Evolutionary conservation across 345 rosid species (phyloP).

Genomic region (Cardamine chenopodiifolia): DNA sequence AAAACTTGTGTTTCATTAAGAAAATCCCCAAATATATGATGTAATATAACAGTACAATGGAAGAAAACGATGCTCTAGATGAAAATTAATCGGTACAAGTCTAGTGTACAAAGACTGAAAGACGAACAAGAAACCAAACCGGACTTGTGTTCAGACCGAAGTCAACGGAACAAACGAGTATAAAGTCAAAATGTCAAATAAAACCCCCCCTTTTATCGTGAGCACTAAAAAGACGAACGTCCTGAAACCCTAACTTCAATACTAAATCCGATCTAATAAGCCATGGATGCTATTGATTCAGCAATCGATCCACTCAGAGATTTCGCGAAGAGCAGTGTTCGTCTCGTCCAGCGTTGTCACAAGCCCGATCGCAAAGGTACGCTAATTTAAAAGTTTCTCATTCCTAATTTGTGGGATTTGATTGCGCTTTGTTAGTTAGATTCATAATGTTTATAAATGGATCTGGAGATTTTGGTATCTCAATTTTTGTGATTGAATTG

Average conservation of each 20-base stretch:
- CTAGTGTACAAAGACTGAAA: neutral
- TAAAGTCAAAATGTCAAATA: conserved; percentile 11
- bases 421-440: neutral
- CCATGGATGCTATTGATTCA: conserved; percentile 72
- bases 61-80: neutral
- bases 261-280: conserved; percentile 38
- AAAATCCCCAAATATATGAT: neutral
- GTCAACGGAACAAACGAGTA: conserved; percentile 28
- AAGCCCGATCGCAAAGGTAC: conserved; percentile 78
- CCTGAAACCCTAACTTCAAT: conserved; percentile 32
- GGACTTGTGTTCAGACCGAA: conserved; percentile 14
- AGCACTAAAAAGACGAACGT: conserved; percentile 18
- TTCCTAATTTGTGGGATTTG: neutral
- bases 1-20: neutral
- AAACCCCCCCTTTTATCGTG: neutral
- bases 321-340: conserved; percentile 74
- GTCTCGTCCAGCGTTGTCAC: conserved; percentile 84
- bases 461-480: neutral
- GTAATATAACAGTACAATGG: neutral
- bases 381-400: neutral
- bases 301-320: conserved; percentile 73
- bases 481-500: neutral
- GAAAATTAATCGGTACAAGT: neutral
- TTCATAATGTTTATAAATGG: neutral
- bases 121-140: conserved; percentile 24